phyloP scores from a whole-genome alignment of 331 rosid genomes.

The Quercus tomentella region DNA sequence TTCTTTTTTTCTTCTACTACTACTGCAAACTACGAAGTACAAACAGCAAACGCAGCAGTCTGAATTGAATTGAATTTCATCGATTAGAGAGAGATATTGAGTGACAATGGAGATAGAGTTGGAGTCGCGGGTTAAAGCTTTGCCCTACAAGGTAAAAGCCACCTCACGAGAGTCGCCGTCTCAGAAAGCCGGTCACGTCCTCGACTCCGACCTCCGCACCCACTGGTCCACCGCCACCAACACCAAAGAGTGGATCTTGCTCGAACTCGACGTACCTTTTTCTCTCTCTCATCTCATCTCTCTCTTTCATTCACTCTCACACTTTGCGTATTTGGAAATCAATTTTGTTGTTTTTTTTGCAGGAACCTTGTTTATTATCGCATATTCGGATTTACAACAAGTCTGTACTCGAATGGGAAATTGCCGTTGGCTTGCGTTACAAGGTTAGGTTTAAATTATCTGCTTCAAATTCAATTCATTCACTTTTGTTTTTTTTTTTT shows the following conservation, averaged over 20 bases:
- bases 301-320: background rate
- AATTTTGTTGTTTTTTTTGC: background rate
- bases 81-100: constrained; percentile 9
- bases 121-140: constrained; percentile 66
- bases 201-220: constrained; percentile 85
- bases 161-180: constrained; percentile 83
- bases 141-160: constrained; percentile 76
- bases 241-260: constrained; percentile 93
- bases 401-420: constrained; percentile 97
- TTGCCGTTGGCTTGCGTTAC: constrained; percentile 88
- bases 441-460: constrained; percentile 46
- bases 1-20: no score
- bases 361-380: constrained; percentile 90
- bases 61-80: background rate
- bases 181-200: constrained; percentile 75
- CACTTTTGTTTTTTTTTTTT: background rate
- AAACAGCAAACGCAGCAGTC: no score
- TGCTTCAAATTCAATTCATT: background rate
- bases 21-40: no score
- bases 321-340: background rate
- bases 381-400: constrained; percentile 87
- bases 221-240: constrained; percentile 97
- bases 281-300: background rate
- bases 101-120: constrained; percentile 58
- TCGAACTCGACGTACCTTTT: constrained; percentile 59